A percentile compares a stretch with the other conserved stretches of the same genome.
Conservation (phyloP, 441 rosid species). For the Corymbia calophylla region DNA sequence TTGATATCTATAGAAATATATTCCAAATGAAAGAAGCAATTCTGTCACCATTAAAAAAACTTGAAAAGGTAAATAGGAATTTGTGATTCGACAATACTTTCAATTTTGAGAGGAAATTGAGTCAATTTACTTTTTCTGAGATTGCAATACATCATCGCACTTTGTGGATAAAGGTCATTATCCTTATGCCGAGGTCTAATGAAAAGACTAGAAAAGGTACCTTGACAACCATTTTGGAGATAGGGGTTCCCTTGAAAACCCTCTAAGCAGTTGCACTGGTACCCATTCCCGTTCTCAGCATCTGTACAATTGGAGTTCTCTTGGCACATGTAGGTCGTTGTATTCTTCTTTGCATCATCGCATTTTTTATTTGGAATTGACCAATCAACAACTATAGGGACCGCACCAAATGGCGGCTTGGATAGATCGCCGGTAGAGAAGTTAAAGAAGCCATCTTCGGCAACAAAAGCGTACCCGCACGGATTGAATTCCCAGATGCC, state of each 20-base stretch:
- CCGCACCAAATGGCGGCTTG: neutral
- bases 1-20: neutral
- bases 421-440: neutral
- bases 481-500: too few species aligned
- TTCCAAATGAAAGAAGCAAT: neutral
- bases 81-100: too few species aligned
- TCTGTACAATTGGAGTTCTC: constrained; percentile 7
- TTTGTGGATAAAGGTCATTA: too few species aligned
- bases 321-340: constrained; percentile 3
- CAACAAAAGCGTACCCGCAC: too few species aligned
- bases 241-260: constrained; percentile 41
- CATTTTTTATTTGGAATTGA: constrained; percentile 1
- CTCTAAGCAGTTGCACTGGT: constrained; percentile 10
- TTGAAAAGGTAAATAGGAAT: too few species aligned
- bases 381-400: constrained; percentile 18
- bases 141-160: too few species aligned
- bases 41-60: too few species aligned
- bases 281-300: neutral
- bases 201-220: neutral
- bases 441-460: too few species aligned
- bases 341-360: neutral
- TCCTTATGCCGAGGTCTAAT: neutral
- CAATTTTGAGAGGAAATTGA: too few species aligned
- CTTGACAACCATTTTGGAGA: constrained; percentile 20
- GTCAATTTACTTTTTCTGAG: too few species aligned